These are phyloP conservation scores for Xerocomellus dryophilus DNA, from an alignment of 768 basidiomycete genomes.

Conservation along the genomic window DNA sequence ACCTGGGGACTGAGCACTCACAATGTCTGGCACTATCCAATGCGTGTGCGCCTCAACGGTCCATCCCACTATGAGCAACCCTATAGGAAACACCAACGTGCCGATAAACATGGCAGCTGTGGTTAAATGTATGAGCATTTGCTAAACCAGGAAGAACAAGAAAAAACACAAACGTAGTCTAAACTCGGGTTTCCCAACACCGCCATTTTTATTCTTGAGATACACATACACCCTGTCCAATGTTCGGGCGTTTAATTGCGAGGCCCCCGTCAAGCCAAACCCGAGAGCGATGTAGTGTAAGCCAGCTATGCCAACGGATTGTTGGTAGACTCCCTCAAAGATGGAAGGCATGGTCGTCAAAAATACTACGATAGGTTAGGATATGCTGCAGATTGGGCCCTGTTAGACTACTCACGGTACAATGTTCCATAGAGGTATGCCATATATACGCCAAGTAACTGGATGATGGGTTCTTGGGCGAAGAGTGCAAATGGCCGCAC, in stretches of 20 bases:
- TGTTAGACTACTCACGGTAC: constrained; percentile 43
- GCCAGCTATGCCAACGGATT: constrained; percentile 56
- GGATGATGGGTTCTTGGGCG: constrained; percentile 58
- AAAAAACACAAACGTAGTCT: constrained; percentile 40
- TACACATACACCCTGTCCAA: constrained; percentile 56
- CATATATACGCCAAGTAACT: constrained; percentile 65
- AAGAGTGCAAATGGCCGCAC: constrained; percentile 70
- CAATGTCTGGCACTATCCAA: constrained; percentile 73
- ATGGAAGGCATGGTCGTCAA: constrained; percentile 63
- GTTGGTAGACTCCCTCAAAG: constrained; percentile 51
- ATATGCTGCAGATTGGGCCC: not conserved
- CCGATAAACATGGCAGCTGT: constrained; percentile 60
- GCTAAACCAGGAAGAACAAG: not conserved
- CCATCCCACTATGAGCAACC: constrained; percentile 72
- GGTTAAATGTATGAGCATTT: constrained; percentile 4
- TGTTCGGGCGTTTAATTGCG: constrained; percentile 51
- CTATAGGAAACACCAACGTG: constrained; percentile 58
- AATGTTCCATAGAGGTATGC: constrained; percentile 64
- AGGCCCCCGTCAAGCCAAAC: constrained; percentile 51
- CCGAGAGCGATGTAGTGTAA: constrained; percentile 73
- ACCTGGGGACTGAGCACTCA: constrained; percentile 25
- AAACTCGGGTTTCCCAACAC: constrained; percentile 52
- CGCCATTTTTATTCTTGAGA: constrained; percentile 50
- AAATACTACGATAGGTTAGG: constrained; percentile 45
- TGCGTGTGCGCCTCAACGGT: constrained; percentile 51